These are phyloP conservation scores for Ceratocystis cubensis DNA, from an alignment of 2,329 filamentous ascomycete genomes.

Conservation along the genomic window DNA sequence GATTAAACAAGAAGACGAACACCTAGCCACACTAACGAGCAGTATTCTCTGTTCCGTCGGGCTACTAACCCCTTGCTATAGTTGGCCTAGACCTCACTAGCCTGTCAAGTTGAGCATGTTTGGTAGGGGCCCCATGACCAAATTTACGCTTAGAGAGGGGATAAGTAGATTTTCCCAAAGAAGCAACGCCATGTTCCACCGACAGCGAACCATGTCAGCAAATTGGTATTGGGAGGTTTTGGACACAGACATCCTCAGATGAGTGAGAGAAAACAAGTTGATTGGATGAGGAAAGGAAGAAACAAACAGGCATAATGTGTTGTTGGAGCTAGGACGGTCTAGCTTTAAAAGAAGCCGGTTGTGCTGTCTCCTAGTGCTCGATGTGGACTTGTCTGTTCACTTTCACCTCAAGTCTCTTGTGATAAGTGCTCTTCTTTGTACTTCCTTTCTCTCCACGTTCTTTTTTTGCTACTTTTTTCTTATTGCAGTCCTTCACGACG, in stretches of 20 bases:
- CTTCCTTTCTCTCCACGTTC: not conserved
- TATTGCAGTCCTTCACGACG: not conserved
- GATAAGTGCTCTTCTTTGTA: constrained; percentile 1
- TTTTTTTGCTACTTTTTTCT: not conserved
- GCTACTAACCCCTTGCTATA: not conserved
- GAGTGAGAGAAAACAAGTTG: not conserved
- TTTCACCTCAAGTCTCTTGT: constrained; percentile 1
- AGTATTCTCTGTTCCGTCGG: not conserved
- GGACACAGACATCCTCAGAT: not conserved
- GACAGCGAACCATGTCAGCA: not conserved
- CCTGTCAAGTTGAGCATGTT: not conserved
- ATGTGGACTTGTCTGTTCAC: not conserved
- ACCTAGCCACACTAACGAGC: no score
- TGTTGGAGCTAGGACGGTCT: not conserved
- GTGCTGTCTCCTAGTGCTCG: not conserved
- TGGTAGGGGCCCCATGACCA: not conserved
- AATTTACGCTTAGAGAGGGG: not conserved
- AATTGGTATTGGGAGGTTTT: not conserved
- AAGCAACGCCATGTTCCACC: not conserved
- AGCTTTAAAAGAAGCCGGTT: not conserved
- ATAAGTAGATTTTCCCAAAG: not conserved
- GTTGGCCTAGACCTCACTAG: not conserved
- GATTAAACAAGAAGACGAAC: not conserved
- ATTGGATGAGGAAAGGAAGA: not conserved
- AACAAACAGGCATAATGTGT: not conserved